phyloP scores from a whole-genome alignment of 805 yeast species.

The Wickerhamomyces bisporus region DNA sequence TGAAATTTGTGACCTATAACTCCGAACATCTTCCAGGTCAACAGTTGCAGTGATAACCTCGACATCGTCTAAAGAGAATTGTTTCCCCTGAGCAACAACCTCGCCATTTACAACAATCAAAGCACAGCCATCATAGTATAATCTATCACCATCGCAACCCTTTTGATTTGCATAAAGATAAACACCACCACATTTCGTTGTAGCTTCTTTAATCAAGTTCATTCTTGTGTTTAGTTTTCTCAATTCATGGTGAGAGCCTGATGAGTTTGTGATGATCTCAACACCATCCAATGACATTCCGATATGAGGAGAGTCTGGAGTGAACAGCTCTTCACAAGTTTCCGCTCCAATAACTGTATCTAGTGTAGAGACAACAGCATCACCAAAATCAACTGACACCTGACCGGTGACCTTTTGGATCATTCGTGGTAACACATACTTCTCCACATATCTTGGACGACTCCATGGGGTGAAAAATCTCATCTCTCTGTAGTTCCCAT shows the following conservation, averaged over 20 bases:
- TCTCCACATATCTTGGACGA: slow-evolving; percentile 70
- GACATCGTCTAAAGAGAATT: slow-evolving; percentile 84
- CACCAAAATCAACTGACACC: slow-evolving; percentile 73
- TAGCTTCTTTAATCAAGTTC: slow-evolving; percentile 84
- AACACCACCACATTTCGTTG: slow-evolving; percentile 94
- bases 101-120: slow-evolving; percentile 88
- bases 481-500: slow-evolving; percentile 98
- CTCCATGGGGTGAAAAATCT: slow-evolving; percentile 95
- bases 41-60: slow-evolving; percentile 96
- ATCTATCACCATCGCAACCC: slow-evolving; percentile 97
- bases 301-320: slow-evolving; percentile 94
- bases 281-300: slow-evolving; percentile 91
- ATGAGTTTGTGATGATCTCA: slow-evolving; percentile 92
- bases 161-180: slow-evolving; percentile 91
- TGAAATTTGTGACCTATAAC: slow-evolving; percentile 71
- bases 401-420: slow-evolving; percentile 68
- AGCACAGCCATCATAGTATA: slow-evolving; percentile 97
- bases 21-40: slow-evolving; percentile 85
- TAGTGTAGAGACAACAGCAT: slow-evolving; percentile 75
- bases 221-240: slow-evolving; percentile 83
- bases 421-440: slow-evolving; percentile 62
- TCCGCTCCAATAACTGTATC: slow-evolving; percentile 96
- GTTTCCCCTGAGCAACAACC: slow-evolving; percentile 89
- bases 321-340: slow-evolving; percentile 96
- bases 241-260: slow-evolving; percentile 97